Percentiles rank a stretch among this genome's conserved stretches.
Conservation (phyloP, 192 early-diverging fungal species). For the Entomortierella beljakovae region DNA sequence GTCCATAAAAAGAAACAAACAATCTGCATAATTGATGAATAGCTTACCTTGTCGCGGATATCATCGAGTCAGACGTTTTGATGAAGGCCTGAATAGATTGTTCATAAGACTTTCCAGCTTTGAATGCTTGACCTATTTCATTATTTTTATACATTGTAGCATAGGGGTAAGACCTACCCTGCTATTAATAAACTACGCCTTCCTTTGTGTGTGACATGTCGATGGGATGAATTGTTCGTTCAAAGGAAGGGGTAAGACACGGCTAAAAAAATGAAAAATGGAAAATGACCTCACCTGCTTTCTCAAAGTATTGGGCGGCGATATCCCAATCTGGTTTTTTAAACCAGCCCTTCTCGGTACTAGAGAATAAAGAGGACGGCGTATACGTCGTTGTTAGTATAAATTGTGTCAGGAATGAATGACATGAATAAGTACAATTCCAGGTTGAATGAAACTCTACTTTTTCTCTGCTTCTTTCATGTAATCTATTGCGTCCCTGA, state of each 20-base stretch:
- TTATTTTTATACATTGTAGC: too few relatives aligned
- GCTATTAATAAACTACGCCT: not conserved
- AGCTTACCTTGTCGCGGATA: constrained; percentile 65
- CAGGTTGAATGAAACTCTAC: constrained; percentile 15
- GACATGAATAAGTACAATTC: not conserved
- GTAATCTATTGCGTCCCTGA: constrained; percentile 41
- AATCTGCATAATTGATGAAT: too few relatives aligned
- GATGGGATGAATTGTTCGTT: too few relatives aligned
- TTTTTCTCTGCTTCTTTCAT: constrained; percentile 51
- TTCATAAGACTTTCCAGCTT: constrained; percentile 73
- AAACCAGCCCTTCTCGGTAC: constrained; percentile 66
- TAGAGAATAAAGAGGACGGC: constrained; percentile 2
- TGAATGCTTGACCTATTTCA: constrained; percentile 72
- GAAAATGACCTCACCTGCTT: constrained; percentile 66
- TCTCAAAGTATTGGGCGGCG: constrained; percentile 75
- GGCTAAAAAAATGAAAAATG: not conserved
- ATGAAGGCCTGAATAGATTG: constrained; percentile 76
- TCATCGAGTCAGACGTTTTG: constrained; percentile 72
- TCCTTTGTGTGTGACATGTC: too few relatives aligned
- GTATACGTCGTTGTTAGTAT: not conserved
- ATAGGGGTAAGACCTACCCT: too few relatives aligned
- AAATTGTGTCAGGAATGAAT: not conserved
- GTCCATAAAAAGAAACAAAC: constrained; percentile 1
- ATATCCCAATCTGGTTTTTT: constrained; percentile 84
- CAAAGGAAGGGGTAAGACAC: too few relatives aligned